Evolutionary conservation across 2,329 filamentous ascomycete genomes (phyloP).

Genomic region (Nemania diffusa): DNA sequence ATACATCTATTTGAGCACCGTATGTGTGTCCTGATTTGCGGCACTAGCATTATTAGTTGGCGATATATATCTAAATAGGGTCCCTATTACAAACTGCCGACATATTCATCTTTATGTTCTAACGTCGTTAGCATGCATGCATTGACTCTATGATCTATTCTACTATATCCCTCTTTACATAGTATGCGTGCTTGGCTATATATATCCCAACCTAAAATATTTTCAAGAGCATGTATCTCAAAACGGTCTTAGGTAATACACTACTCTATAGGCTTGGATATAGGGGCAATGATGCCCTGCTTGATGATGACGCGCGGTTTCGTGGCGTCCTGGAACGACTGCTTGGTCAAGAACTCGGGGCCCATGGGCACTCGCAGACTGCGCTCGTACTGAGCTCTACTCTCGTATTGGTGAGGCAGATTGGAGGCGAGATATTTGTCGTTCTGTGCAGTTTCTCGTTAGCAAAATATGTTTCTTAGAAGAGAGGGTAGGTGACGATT

Average conservation of each 20-base stretch:
- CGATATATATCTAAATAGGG: not conserved
- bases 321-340: slow-evolving; percentile 87
- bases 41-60: too few species aligned
- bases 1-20: not conserved
- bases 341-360: slow-evolving; percentile 96
- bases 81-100: not conserved
- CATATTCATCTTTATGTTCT: not conserved
- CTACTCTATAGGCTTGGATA: slow-evolving; percentile 75
- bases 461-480: not conserved
- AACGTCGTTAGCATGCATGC: not conserved
- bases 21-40: not conserved
- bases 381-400: slow-evolving; percentile 87
- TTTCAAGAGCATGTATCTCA: not conserved
- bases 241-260: not conserved
- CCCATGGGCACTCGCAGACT: slow-evolving; percentile 87
- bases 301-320: slow-evolving; percentile 92
- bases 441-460: slow-evolving; percentile 63
- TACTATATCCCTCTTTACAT: not conserved
- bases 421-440: slow-evolving; percentile 85
- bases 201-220: not conserved
- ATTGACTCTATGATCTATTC: slow-evolving; percentile 1
- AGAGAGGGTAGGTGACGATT: not conserved
- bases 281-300: slow-evolving; percentile 87
- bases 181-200: not conserved
- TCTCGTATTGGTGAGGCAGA: slow-evolving; percentile 92